Base-by-base conservation (phyloP, 2,329 filamentous ascomycete genomes). In the Rhytidhysteron rufulum region DNA sequence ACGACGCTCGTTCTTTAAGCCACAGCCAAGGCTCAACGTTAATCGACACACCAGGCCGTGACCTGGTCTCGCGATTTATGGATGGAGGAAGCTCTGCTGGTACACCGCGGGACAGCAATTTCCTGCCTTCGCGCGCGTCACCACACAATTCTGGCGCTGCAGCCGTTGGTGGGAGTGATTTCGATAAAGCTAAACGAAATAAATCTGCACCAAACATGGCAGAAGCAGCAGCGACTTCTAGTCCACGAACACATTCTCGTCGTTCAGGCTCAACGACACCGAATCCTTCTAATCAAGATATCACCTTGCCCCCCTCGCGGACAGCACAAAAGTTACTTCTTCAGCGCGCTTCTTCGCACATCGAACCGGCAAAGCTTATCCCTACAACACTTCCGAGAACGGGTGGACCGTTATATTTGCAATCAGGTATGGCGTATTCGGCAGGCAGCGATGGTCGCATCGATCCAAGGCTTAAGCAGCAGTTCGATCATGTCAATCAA, bases 281-380 rank as follows among this genome's bases (percentile, higher is more conserved):
- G 54, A 63, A 57, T n/a, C n/a, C n/a, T n/a, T n/a, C n/a, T n/a
- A n/a, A n/a, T n/a, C n/a, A n/a, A n/a, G n/a, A n/a, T n/a, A n/a
- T n/a, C n/a, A 51, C 63, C 67, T 46, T 67, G 24, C 47, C 65
- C 50, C 47, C 70, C 53, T 86, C 82, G 39, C 75, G 85, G 11
- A 86, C 83, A 1, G 83, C 88, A 63, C 83, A 88, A 60, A 88
- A 88, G 54, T 70, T 88, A 11, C 83, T 86, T 65, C 73, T 88
- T 2, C 83, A 88, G 56, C 77, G 85, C 27, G 84, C 83, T 21
- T 85, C 82, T 56, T 86, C 83, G 3, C 79, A 78, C 48, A 82
- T 88, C 34, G 84, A 88, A 50, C 80, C 80, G 1, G 68, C 77
- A 21, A 62, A 82, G 42, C 58, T 67, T 49, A 50, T 66, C 45